These are phyloP conservation scores for Blastobotrys mokoenaii DNA, from an alignment of 805 yeast genomes.

Conservation along the genomic window DNA sequence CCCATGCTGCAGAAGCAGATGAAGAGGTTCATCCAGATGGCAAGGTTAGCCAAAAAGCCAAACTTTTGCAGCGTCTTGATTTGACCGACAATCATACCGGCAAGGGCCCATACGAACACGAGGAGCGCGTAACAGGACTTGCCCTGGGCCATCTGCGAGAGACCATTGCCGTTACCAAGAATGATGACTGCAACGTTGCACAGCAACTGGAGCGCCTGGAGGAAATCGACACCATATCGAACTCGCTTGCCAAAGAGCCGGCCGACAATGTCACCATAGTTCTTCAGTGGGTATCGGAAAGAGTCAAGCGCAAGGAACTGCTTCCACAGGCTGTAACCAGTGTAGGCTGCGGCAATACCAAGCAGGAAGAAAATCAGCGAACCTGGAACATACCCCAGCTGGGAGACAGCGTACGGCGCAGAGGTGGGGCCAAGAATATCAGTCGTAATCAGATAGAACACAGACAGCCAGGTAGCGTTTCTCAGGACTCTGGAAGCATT, in stretches of 20 bases:
- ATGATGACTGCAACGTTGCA: constrained; percentile 37
- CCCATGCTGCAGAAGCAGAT: constrained; percentile 39
- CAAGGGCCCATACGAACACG: constrained; percentile 36
- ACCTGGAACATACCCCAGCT: constrained; percentile 41
- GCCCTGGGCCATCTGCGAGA: constrained; percentile 31
- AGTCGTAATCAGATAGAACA: constrained; percentile 40
- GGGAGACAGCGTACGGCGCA: constrained; percentile 39
- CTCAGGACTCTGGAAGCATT: constrained; percentile 17
- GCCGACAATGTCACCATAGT: constrained; percentile 36
- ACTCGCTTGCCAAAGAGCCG: constrained; percentile 32
- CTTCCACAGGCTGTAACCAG: constrained; percentile 34
- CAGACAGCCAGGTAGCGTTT: constrained; percentile 22
- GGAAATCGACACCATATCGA: constrained; percentile 29
- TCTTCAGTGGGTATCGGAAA: constrained; percentile 35
- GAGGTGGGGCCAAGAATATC: constrained; percentile 40
- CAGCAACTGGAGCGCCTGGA: constrained; percentile 37
- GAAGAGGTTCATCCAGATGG: constrained; percentile 40
- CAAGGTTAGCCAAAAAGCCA: constrained; percentile 36
- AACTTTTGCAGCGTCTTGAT: constrained; percentile 33
- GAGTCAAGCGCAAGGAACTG: constrained; percentile 34
- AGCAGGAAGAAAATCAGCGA: constrained; percentile 34
- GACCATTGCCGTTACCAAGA: constrained; percentile 36
- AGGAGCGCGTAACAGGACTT: constrained; percentile 35
- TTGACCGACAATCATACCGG: constrained; percentile 38
- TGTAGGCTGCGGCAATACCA: constrained; percentile 36